Conservation (phyloP, 352 stramenopile species). For the Pythium brassicae region DNA sequence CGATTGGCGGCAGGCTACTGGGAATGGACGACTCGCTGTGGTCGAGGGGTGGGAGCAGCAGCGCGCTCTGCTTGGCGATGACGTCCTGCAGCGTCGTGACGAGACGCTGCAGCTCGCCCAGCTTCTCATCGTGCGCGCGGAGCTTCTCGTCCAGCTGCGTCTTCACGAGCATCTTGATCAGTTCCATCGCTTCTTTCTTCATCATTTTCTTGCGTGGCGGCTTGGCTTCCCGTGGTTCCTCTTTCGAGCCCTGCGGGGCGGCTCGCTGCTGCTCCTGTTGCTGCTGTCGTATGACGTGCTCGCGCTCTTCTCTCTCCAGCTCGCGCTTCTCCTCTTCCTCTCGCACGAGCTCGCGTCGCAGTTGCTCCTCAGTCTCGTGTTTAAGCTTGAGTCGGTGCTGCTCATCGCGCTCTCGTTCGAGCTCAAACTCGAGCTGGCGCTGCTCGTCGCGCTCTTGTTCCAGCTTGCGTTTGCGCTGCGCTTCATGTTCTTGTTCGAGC, state of each 20-base stretch:
- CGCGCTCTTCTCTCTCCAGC: conserved; percentile 13
- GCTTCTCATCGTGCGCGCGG: conserved; percentile 31
- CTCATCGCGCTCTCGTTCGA: too few species aligned
- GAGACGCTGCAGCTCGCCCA: conserved; percentile 37
- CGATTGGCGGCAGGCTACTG: conserved; percentile 1
- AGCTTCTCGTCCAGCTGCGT: conserved; percentile 34
- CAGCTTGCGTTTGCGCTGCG: too few species aligned
- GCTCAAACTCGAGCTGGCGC: too few species aligned
- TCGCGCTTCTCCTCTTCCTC: conserved; percentile 11
- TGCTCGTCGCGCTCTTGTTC: too few species aligned
- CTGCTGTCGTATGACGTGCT: too few species aligned
- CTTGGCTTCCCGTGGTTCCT: background rate
- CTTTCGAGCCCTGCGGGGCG: background rate
- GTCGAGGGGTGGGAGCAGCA: conserved; percentile 13
- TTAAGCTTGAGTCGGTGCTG: too few species aligned
- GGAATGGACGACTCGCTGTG: too few species aligned
- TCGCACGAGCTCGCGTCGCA: background rate
- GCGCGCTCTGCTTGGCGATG: conserved; percentile 30
- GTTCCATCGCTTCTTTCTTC: conserved; percentile 39
- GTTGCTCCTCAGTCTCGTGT: too few species aligned
- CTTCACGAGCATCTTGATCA: conserved; percentile 36
- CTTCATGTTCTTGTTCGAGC: too few species aligned
- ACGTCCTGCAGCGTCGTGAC: conserved; percentile 37
- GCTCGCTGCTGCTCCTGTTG: background rate
- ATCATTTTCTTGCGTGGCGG: conserved; percentile 26